Evolutionary conservation across 75 land plant species (phyloP).

Genomic region (Picea glauca): DNA sequence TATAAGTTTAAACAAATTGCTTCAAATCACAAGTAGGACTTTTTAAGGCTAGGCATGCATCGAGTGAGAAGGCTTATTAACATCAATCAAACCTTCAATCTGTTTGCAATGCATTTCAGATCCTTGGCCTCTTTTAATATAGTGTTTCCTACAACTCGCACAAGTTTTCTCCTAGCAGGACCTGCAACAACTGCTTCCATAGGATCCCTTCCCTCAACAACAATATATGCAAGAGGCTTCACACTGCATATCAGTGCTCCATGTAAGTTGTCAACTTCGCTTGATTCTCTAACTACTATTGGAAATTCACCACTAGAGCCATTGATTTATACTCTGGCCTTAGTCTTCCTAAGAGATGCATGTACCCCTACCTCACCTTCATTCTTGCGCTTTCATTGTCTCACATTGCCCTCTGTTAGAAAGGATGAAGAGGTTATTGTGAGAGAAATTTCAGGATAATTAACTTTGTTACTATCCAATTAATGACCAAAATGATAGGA

Average conservation of each 20-base stretch:
- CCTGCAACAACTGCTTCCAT: constrained; percentile 41
- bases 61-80: not conserved
- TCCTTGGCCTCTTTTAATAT: constrained; percentile 69
- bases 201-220: constrained; percentile 18
- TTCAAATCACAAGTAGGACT: not conserved
- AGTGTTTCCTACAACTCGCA: constrained; percentile 26
- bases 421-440: not conserved
- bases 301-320: constrained; percentile 17
- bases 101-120: constrained; percentile 82
- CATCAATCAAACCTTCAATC: constrained; percentile 50
- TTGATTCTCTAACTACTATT: constrained; percentile 17
- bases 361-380: constrained; percentile 18
- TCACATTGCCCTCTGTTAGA: constrained; percentile 17
- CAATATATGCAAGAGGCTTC: constrained; percentile 32
- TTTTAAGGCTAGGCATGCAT: not conserved
- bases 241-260: constrained; percentile 7
- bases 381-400: constrained; percentile 30
- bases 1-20: not conserved
- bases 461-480: not conserved
- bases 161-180: constrained; percentile 52
- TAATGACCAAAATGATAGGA: not conserved
- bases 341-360: constrained; percentile 34
- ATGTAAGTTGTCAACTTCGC: constrained; percentile 24
- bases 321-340: constrained; percentile 13
- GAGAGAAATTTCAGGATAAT: no score